phyloP scores from a whole-genome alignment of 768 basidiomycete genomes.

The Candolleomyces eurysporus region DNA sequence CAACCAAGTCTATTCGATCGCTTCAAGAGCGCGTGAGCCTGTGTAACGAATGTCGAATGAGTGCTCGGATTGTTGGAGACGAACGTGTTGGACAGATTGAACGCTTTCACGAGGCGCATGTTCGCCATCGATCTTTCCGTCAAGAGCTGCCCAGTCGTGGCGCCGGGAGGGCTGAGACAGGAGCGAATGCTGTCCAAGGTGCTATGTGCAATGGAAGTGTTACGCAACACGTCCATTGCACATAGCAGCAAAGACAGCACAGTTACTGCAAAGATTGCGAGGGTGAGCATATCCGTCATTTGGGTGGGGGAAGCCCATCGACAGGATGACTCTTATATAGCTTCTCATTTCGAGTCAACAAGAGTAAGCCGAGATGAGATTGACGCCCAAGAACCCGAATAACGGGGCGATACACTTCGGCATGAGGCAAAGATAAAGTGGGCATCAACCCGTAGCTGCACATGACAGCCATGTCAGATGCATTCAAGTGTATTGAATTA shows the following conservation, averaged over 20 bases:
- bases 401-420: no score
- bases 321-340: not conserved
- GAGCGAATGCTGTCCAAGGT: conserved; percentile 7
- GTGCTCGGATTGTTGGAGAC: conserved; percentile 36
- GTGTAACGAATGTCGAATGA: conserved; percentile 33
- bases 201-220: conserved; percentile 4
- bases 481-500: no score
- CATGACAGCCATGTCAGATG: no score
- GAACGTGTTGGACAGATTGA: conserved; percentile 49
- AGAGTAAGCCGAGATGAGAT: not conserved
- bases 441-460: no score
- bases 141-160: conserved; percentile 18
- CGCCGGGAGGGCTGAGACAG: conserved; percentile 13
- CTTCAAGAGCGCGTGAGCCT: conserved; percentile 28
- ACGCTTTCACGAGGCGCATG: conserved; percentile 28
- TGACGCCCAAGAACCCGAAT: not conserved
- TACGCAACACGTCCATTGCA: not conserved
- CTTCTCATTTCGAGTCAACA: not conserved
- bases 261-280: not conserved
- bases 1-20: conserved; percentile 27
- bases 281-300: not conserved
- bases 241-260: not conserved
- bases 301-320: not conserved
- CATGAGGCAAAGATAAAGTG: no score
- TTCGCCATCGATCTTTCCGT: conserved; percentile 35